These are phyloP conservation scores for Corynascus novoguineensis DNA, from an alignment of 495 filamentous ascomycete species.

Conservation along the genomic window DNA sequence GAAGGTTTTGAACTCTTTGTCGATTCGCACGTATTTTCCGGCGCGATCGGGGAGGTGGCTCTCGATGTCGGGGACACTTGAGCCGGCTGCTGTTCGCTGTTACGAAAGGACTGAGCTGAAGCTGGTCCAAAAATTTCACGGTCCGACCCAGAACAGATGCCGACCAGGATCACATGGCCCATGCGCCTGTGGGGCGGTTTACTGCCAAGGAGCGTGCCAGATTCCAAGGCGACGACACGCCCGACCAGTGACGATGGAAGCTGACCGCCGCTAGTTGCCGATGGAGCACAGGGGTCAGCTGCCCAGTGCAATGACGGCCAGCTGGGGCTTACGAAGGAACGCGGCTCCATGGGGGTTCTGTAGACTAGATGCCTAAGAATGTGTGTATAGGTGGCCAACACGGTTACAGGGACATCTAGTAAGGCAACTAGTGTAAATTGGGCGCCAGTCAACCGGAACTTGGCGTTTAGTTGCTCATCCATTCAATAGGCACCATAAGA, in stretches of 20 bases:
- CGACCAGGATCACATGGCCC: conserved; percentile 17
- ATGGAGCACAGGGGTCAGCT: too few relatives aligned
- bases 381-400: too few relatives aligned
- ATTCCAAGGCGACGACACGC: not conserved
- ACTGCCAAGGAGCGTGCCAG: conserved; percentile 9
- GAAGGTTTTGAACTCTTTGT: not conserved
- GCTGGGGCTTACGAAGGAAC: too few relatives aligned
- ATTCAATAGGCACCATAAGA: not conserved
- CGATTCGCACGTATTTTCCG: not conserved
- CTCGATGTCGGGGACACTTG: conserved; percentile 7
- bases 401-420: too few relatives aligned
- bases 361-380: too few relatives aligned
- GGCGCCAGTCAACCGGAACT: too few relatives aligned
- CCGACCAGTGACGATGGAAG: not conserved
- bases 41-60: conserved; percentile 10
- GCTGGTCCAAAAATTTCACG: conserved; percentile 33
- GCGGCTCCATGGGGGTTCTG: too few relatives aligned
- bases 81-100: conserved; percentile 9
- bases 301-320: too few relatives aligned
- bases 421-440: too few relatives aligned
- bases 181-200: conserved; percentile 5
- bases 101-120: conserved; percentile 1
- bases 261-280: too few relatives aligned
- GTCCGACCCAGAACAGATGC: conserved; percentile 8
- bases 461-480: too few relatives aligned